These are phyloP conservation scores for Metarhizium anisopliae DNA, from an alignment of 2,329 filamentous ascomycete genomes.

Conservation along the genomic window DNA sequence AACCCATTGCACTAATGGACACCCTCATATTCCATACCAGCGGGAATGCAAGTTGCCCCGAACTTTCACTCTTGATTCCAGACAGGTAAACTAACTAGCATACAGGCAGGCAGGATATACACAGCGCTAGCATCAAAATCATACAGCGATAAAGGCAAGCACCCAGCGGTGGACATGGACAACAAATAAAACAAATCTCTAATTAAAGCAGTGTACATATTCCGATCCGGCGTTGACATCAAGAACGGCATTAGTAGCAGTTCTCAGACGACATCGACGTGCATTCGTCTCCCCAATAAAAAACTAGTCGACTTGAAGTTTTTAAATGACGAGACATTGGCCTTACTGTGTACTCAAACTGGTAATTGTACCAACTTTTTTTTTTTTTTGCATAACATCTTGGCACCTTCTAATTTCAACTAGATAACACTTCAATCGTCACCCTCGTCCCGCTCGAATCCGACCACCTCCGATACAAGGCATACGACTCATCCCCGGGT, in stretches of 20 bases:
- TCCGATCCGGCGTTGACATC: constrained; percentile 42
- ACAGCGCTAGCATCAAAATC: constrained; percentile 33
- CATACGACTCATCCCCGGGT: constrained; percentile 19
- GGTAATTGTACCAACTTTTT: constrained; percentile 18
- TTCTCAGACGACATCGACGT: constrained; percentile 27
- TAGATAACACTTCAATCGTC: constrained; percentile 19
- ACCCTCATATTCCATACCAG: constrained; percentile 41
- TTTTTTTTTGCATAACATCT: constrained; percentile 1
- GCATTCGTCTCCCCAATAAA: constrained; percentile 31
- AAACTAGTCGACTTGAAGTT: constrained; percentile 59
- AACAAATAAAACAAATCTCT: neutral
- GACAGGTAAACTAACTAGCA: neutral
- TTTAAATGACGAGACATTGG: constrained; percentile 50
- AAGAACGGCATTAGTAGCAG: constrained; percentile 50
- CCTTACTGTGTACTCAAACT: constrained; percentile 44
- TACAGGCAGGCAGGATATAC: constrained; percentile 28
- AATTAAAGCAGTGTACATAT: constrained; percentile 41
- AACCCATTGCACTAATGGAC: constrained; percentile 43
- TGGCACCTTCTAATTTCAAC: neutral
- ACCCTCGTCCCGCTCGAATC: constrained; percentile 28
- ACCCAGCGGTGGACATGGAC: too few relatives aligned
- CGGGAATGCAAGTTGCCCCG: constrained; percentile 23
- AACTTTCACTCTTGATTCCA: neutral
- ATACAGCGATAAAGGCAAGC: constrained; percentile 26
- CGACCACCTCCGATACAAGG: constrained; percentile 25